Evolutionary conservation across 306 rosid genomes (phyloP), one percentile per base, ranked within the genome.

Genomic region (Citrullus mucosospermus): DNA sequence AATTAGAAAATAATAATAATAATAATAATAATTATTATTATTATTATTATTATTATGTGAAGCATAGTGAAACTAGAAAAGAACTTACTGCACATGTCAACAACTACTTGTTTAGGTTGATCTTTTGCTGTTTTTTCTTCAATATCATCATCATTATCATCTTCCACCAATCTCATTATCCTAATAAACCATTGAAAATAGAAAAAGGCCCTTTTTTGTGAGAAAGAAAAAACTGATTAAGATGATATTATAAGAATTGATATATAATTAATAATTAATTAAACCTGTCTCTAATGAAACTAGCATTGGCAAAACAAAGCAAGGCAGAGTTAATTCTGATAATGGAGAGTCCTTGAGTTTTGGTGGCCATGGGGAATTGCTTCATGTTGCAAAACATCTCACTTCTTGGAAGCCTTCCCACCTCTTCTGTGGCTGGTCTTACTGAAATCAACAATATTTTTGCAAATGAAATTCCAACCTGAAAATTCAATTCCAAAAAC

Each of bases 251-350:
- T 13, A 15, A 3, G 34, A 3, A 16, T 57, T 44, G 3, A 4
- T 25, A 12, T 25, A 11, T 0, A 38, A 32, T 28, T 15, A 12
- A 39, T 34, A 10, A 32, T 32, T 32, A 83, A 81, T 46, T 9
- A 51, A 48, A 51, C 98, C 96, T 92, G 84, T 92, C 96, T 87
- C 91, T 87, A 9, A 92, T 83, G 69, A 91, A 88, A 67, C 84
- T 90, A 3, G 98, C 93, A 83, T 94, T 94, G 9, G 96, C 96
- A 74, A 94, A 94, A 83, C 98, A 94, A 67, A 94, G 90, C 54
- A 92, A 86, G 67, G 87, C 87, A 66, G 97, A 89, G 85, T 87
- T 88, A 51, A 88, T 85, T 56, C 98, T 90, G 76, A 93, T 80
- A 2, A 85, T 84, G 78, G 85, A 72, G 76, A 91, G 80, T 74